Evolutionary conservation across 2,329 filamentous ascomycete species (phyloP), one percentile per base, ranked within the genome.

Genomic region (Colletotrichum gloeosporioides): DNA sequence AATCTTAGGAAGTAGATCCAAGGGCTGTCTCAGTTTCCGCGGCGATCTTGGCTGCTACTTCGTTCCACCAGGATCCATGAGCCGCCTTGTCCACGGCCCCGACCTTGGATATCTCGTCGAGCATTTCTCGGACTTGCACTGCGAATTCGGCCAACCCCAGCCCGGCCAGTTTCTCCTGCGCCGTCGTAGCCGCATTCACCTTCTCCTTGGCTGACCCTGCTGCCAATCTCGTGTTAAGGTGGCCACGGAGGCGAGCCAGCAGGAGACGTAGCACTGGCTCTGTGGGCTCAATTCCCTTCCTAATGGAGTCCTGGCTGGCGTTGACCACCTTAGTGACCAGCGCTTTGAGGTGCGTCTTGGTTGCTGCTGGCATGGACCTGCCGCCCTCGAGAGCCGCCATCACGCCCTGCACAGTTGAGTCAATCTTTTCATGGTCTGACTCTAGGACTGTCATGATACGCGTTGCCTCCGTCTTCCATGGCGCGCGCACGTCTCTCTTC

Each of bases 131-230:
- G 16, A 96, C 92, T 76, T 90, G 91, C 32, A 91, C 90, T 18
- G 94, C 92, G 82, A 96, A 96, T 83, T 96, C 94, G 0, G 92
- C 92, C 73, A 96, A 85, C 0, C 94, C 94, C 22, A 94, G 88
- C 4, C 90, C 89, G 1, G 93, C 93, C 9, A 96, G 88, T 74
- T 91, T 92, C 83, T 96, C 94, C 13, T 91, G 91, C 1, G 93
- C 93, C 1, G 89, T 92, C 79, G 91, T 94, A 0, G 93, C 92
- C 15, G 92, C 93, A 79, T 92, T 91, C 73, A 94, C 92, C 80
- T 94, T 92, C 81, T 96, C 94, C 67, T 90, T 93, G 6, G 92
- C 91, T 69, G 92, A 94, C 29, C 88, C 90, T 6, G 94, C 92
- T 57, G 90, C 89, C 34, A 96, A 85, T 22, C 94, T 89, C 4